Percentiles rank a stretch among this genome's conserved stretches.
These are phyloP conservation scores for Wallacemonas sp. DNA, from an alignment of 208 protist genomes.

Conservation along the genomic window DNA sequence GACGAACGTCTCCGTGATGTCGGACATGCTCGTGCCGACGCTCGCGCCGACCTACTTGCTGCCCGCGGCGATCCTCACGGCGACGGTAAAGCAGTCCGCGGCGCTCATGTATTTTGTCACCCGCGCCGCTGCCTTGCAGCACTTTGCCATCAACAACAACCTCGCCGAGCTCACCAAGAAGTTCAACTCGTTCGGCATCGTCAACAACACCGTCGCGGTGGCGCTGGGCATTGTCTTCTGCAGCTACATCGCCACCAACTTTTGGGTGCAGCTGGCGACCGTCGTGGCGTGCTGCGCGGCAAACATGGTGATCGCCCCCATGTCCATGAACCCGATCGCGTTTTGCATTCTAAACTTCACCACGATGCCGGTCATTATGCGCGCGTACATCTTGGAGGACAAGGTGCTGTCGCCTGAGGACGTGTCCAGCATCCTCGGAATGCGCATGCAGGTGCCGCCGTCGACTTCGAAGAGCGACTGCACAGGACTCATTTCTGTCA, in stretches of 20 bases:
- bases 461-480: constrained; percentile 34
- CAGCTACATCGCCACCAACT: constrained; percentile 52
- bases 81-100: constrained; percentile 80
- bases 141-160: constrained; percentile 83
- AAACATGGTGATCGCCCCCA: constrained; percentile 65
- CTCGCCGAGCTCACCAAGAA: constrained; percentile 87
- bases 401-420: constrained; percentile 57
- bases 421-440: constrained; percentile 53
- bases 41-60: constrained; percentile 70
- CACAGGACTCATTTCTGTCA: constrained; percentile 57
- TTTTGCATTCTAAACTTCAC: constrained; percentile 80
- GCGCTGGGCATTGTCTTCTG: constrained; percentile 80
- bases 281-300: constrained; percentile 63
- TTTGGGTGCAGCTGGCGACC: constrained; percentile 68
- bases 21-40: constrained; percentile 81
- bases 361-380: constrained; percentile 63
- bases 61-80: constrained; percentile 63
- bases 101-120: constrained; percentile 87
- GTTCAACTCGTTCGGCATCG: constrained; percentile 88
- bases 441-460: constrained; percentile 43
- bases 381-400: constrained; percentile 44
- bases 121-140: constrained; percentile 73
- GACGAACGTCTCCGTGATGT: constrained; percentile 75
- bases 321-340: constrained; percentile 69
- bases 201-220: constrained; percentile 76